Evolutionary conservation across 1,284 basidiomycete species (phyloP), one percentile per base, ranked within the genome.

Genomic region (Naganishia liquefaciens): DNA sequence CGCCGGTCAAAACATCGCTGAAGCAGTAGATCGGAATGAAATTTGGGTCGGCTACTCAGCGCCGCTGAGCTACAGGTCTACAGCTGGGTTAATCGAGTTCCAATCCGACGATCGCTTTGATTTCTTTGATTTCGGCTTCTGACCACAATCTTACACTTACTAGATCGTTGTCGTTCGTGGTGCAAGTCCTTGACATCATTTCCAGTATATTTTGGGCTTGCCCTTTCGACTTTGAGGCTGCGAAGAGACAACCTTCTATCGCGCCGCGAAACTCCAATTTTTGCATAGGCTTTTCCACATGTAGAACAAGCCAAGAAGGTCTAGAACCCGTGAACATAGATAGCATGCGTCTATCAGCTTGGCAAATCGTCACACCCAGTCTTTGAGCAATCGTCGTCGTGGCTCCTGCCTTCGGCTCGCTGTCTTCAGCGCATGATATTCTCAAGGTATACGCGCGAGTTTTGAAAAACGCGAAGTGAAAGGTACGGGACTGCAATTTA

Each of bases 251-350:
- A 2, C 51, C 51, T 39, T 52, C 51, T 5, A 52, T n/a, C 2
- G 30, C 37, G 6, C 37, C 19, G 30, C 37, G 30, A 33, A 52
- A 52, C 2, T 52, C 51, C 19, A 6, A 5, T 39, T 17, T 52
- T n/a, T 52, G 51, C 30, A n/a, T 37, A 2, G 15, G n/a, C 19
- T 5, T 37, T 5, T 19, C 19, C 19, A 52, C 30, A 10, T 52
- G 51, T 17, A 52, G n/a, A 9, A 52, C 30, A 17, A 52, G 51
- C 51, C 51, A 52, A n/a, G 51, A 28, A 3, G 30, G 51, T 19
- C 10, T 3, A 19, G 30, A 6, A 5, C 30, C 9, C 2, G 51
- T 52, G 28, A 52, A 52, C 51, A 52, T 52, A 5, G 51, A 19
- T 21, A 52, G 21, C 51, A 52, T 33, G 6, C 51, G 10, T 39